Evolutionary conservation across 1,139 yeast genomes (phyloP).

Genomic region (Taphrina betulina): DNA sequence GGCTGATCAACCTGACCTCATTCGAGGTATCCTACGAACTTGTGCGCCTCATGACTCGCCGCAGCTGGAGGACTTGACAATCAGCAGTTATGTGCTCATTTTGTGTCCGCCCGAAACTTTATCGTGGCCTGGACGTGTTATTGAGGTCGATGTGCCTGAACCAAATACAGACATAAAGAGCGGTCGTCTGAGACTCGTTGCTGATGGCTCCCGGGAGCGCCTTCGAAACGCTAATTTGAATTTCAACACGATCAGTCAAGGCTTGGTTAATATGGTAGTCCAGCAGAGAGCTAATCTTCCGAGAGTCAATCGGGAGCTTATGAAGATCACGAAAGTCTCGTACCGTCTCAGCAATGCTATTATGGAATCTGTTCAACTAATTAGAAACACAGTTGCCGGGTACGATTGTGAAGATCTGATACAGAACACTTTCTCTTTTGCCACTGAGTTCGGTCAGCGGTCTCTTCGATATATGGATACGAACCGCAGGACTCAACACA

Average conservation of each 20-base stretch:
- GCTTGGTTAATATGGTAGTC: slow-evolving; percentile 52
- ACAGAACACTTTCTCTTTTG: slow-evolving; percentile 73
- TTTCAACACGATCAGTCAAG: slow-evolving; percentile 53
- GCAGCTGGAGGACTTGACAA: slow-evolving; percentile 42
- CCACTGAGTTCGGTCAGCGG: slow-evolving; percentile 76
- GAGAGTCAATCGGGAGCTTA: slow-evolving; percentile 71
- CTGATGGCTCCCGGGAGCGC: slow-evolving; percentile 60
- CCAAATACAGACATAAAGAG: slow-evolving; percentile 51
- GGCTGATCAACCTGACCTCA: slow-evolving; percentile 47
- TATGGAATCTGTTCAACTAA: slow-evolving; percentile 60
- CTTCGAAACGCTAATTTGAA: slow-evolving; percentile 50
- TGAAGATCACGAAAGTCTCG: slow-evolving; percentile 63
- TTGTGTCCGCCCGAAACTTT: slow-evolving; percentile 80
- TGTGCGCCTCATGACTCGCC: slow-evolving; percentile 45
- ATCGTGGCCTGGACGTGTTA: slow-evolving; percentile 84
- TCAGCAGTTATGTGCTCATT: slow-evolving; percentile 64
- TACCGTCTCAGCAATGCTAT: slow-evolving; percentile 69
- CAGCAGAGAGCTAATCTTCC: slow-evolving; percentile 73
- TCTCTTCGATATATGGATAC: slow-evolving; percentile 52
- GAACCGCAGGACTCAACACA: slow-evolving; percentile 64
- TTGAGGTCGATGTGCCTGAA: slow-evolving; percentile 54
- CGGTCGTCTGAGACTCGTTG: slow-evolving; percentile 69
- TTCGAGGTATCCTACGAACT: slow-evolving; percentile 46
- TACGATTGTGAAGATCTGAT: slow-evolving; percentile 70
- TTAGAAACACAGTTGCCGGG: slow-evolving; percentile 54